Evolutionary conservation across 306 rosid genomes (phyloP), one percentile per base, ranked within the genome.

Genomic region (Trifolium repens): DNA sequence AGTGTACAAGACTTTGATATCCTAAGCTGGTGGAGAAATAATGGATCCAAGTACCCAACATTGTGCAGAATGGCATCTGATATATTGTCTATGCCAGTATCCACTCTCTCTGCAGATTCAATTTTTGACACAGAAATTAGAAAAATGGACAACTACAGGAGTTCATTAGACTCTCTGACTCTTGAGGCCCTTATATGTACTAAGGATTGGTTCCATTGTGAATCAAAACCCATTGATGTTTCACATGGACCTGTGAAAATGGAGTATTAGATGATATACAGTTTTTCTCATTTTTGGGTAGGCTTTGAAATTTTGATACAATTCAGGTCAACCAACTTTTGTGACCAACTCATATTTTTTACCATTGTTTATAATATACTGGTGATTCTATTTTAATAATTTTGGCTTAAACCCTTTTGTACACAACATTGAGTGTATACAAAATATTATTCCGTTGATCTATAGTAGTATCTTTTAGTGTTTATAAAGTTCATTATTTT

Each of bases 11-110:
- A 89, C 53, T 90, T 94, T 16, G 91, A 92, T 58, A 80, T 90
- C 70, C 78, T 92, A 84, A 82, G 81, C 55, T 94, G 99, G 99
- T 94, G 99, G 98, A 88, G 79, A 62, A 19, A 76, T 39, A 87
- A 94, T 50, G 80, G 74, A 70, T 50, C 39, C 7, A 89, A 71
- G 62, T 94, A 87, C 78, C 98, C 97, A 14, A 88, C 88, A 55
- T 77, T 91, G 62, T 84, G 93, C n/a, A 89, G 82, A 79, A 83
- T 90, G 93, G 98, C 98, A 3, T 91, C 88, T 62, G 98, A 94
- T 81, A 85, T 91, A 78, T 80, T 94, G 81, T 87, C 96, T 15
- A 82, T 91, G 62, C 91, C 96, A 0, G 80, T 86, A 9, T 94
- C 93, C 1, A 91, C 93, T 11, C 88, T 94, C n/a, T 78, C 85